phyloP scores from a whole-genome alignment of 768 basidiomycete genomes.

The Suillus discolor region DNA sequence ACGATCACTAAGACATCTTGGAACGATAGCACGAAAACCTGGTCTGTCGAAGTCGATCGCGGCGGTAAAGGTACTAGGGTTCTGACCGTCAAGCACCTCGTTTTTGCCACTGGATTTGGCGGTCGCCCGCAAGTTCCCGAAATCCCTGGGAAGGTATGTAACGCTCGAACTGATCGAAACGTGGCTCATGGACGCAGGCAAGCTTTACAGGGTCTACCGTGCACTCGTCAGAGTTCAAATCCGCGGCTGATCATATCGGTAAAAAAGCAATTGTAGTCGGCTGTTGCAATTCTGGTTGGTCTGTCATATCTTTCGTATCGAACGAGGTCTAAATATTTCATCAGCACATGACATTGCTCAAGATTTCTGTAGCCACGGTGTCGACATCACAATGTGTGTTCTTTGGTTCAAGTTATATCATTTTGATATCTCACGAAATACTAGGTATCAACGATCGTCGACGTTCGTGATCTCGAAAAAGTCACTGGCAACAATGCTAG shows the following conservation, averaged over 20 bases:
- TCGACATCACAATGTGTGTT: constrained; percentile 32
- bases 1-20: constrained; percentile 40
- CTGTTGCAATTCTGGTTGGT: constrained; percentile 60
- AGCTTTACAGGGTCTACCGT: constrained; percentile 54
- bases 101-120: constrained; percentile 58
- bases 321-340: constrained; percentile 1
- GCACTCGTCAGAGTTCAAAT: constrained; percentile 56
- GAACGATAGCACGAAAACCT: constrained; percentile 40
- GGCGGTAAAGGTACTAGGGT: constrained; percentile 33
- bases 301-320: not conserved
- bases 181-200: constrained; percentile 32
- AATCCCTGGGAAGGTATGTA: constrained; percentile 24
- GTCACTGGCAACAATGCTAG: constrained; percentile 13
- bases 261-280: constrained; percentile 73
- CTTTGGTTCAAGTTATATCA: too few species aligned
- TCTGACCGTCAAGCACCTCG: constrained; percentile 50
- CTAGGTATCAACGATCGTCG: constrained; percentile 28
- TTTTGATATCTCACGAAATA: constrained; percentile 7
- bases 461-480: constrained; percentile 22
- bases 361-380: constrained; percentile 33
- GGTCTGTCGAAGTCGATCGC: constrained; percentile 47
- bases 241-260: constrained; percentile 50
- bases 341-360: constrained; percentile 41
- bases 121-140: constrained; percentile 47
- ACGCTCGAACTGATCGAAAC: not conserved